These are phyloP conservation scores for Dryadomyces quercivorus DNA, from an alignment of 2,329 filamentous ascomycete genomes.

Conservation along the genomic window DNA sequence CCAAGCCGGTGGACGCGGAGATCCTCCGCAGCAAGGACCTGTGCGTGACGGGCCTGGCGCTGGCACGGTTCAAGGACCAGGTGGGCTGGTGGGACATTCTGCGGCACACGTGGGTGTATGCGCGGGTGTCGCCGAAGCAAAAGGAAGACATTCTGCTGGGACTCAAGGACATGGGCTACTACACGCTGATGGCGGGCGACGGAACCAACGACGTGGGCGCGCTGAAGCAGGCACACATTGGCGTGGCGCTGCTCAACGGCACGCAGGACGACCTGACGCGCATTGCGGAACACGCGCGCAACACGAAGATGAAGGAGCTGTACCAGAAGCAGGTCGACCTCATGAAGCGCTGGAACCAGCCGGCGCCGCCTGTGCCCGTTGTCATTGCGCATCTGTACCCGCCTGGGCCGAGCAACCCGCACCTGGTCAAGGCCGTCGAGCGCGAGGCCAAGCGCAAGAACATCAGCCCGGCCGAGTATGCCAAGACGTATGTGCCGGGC, in stretches of 20 bases:
- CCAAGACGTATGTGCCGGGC: conserved; percentile 24
- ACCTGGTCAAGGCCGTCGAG: conserved; percentile 85
- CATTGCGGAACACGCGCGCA: conserved; percentile 87
- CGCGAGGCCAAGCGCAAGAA: conserved; percentile 74
- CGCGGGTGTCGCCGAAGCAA: conserved; percentile 94
- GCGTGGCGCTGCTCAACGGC: conserved; percentile 90
- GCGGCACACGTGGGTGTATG: conserved; percentile 92
- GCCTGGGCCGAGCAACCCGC: conserved; percentile 80
- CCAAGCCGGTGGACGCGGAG: conserved; percentile 64
- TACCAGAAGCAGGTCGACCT: conserved; percentile 91
- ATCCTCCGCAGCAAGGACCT: conserved; percentile 82
- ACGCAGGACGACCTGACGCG: conserved; percentile 81
- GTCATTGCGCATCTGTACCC: conserved; percentile 92
- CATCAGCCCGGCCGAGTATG: conserved; percentile 46
- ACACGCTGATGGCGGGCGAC: conserved; percentile 96
- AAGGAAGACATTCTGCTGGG: conserved; percentile 98
- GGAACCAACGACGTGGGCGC: conserved; percentile 97
- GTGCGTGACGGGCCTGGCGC: conserved; percentile 88
- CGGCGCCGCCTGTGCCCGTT: conserved; percentile 78
- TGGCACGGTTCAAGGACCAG: conserved; percentile 79
- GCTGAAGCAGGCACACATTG: conserved; percentile 94
- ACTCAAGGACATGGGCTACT: conserved; percentile 92
- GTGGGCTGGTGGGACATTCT: conserved; percentile 64
- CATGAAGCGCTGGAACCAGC: conserved; percentile 93
- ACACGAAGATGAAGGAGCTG: conserved; percentile 95